Evolutionary conservation across 768 basidiomycete species (phyloP), one percentile per base, ranked within the genome.

Genomic region (Naganishia antarctica): DNA sequence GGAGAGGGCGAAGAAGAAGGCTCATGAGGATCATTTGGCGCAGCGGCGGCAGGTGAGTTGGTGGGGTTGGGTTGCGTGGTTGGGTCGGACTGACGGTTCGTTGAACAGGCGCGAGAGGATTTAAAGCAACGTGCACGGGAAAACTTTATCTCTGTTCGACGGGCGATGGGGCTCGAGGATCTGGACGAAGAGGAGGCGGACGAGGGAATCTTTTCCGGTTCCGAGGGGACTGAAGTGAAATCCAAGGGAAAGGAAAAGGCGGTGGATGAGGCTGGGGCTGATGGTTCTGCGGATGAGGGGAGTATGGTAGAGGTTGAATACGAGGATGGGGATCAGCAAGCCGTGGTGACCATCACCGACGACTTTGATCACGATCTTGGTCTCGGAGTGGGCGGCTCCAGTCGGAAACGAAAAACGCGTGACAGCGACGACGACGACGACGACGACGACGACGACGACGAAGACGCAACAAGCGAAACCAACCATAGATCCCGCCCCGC

Each of bases 281-380:
- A 86, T 61, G 86, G 88, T n/a, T n/a, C n/a, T 73, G 92, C 85
- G 67, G 87, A 89, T 70, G 87, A 87, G 65, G 81, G 89, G 32
- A 34, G 31, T 15, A 46, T 44, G n/a, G 50, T 41, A 9, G 62
- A 63, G n/a, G 49, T 85, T 74, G 86, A 88, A 74, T 93, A 85
- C 68, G 87, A 89, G 70, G 87, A 87, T 69, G 90, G 91, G 71
- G 87, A 92, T 72, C 83, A 87, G 66, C 81, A 89, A 32, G 90
- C 92, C 47, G 90, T 88, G 18, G 91, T 96, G 47, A 92, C 91
- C 16, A 86, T 96, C 53, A 86, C 90, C 15, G 90, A 96, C 74
- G 90, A 96, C 74, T 90, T 94, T 75, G 90, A 93, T 74, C 49
- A 63, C 12, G 62, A 63, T 25, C 50, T 63, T 85, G 88, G 84